Conservation (phyloP, 2,329 filamentous ascomycete species). For the Ascochyta pisi region DNA sequence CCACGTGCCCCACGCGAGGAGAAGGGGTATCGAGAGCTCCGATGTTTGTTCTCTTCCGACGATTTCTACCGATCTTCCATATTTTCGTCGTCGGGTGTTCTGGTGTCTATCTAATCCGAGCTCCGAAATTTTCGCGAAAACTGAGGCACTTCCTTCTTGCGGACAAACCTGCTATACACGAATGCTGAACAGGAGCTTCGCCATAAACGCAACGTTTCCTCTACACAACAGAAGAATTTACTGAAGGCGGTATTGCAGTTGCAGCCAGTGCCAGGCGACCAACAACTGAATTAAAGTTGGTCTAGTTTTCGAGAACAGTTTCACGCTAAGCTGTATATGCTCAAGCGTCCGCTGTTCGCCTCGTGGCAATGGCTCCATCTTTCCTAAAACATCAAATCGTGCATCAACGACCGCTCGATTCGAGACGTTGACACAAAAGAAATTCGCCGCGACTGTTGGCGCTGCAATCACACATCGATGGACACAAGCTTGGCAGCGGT, state of each 20-base stretch:
- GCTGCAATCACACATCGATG: background rate
- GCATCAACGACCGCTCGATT: constrained; percentile 1
- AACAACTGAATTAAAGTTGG: background rate
- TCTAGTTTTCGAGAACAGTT: background rate
- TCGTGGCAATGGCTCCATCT: constrained; percentile 3
- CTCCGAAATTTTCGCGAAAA: no score
- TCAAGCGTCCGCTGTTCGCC: constrained; percentile 3
- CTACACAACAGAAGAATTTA: background rate
- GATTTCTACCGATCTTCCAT: background rate
- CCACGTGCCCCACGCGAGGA: background rate
- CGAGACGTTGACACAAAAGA: constrained; percentile 9
- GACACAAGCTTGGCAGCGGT: no score
- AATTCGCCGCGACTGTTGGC: background rate
- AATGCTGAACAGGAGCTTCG: background rate
- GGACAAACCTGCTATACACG: background rate
- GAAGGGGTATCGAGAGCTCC: background rate
- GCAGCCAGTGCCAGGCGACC: background rate
- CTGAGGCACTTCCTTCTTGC: background rate
- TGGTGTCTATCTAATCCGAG: no score
- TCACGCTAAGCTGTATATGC: background rate
- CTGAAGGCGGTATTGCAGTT: background rate
- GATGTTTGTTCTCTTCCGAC: background rate
- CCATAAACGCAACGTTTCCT: background rate
- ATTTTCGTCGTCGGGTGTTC: background rate
- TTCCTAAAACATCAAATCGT: background rate